These are phyloP conservation scores for Blastocystis sp. DNA, from an alignment of 352 stramenopile genomes.

Conservation along the genomic window DNA sequence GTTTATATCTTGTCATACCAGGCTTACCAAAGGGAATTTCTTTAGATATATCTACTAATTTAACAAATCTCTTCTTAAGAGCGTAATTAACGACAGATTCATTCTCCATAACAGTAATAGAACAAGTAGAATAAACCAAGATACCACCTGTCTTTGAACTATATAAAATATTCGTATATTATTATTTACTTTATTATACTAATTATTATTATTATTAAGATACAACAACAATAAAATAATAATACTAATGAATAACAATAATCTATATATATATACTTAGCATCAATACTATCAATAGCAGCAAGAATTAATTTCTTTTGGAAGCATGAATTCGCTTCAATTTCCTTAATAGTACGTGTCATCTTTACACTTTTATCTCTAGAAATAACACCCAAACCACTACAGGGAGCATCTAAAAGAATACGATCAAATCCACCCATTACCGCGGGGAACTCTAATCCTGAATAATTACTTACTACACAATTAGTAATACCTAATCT, in stretches of 20 bases:
- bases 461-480: slow-evolving; percentile 80
- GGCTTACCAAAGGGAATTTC: slow-evolving; percentile 83
- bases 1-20: slow-evolving; percentile 56
- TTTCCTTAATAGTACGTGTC: slow-evolving; percentile 75
- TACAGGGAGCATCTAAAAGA: slow-evolving; percentile 92
- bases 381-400: slow-evolving; percentile 84
- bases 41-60: slow-evolving; percentile 75
- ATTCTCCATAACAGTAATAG: slow-evolving; percentile 57
- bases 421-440: slow-evolving; percentile 89
- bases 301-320: slow-evolving; percentile 96
- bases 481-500: slow-evolving; percentile 90
- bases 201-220: no score
- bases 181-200: no score
- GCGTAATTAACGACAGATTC: slow-evolving; percentile 96
- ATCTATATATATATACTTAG: slow-evolving; percentile 50
- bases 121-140: slow-evolving; percentile 96
- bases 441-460: slow-evolving; percentile 67
- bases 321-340: slow-evolving; percentile 71
- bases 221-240: no score
- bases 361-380: slow-evolving; percentile 94
- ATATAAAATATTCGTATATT: no score
- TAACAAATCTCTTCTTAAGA: slow-evolving; percentile 85
- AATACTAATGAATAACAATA: no score
- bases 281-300: slow-evolving; percentile 87
- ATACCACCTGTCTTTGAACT: slow-evolving; percentile 69